These are phyloP conservation scores for Neonothopanus nambi DNA, from an alignment of 1,284 basidiomycete species.

Conservation along the genomic window DNA sequence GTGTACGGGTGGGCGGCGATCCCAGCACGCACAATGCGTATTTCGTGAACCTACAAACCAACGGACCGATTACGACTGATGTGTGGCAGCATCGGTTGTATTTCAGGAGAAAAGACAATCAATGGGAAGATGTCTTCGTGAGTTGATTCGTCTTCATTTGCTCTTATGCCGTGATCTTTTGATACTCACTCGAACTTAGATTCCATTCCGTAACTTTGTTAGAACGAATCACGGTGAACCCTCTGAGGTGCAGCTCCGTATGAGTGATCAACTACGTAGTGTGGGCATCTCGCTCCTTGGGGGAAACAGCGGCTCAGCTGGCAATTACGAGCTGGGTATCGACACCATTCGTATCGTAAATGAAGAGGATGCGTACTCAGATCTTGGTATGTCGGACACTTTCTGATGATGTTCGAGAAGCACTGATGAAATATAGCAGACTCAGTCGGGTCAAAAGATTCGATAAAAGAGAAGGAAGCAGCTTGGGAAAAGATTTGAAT, in stretches of 20 bases:
- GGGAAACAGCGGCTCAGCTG: slow-evolving; percentile 69
- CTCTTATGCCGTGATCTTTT: slow-evolving; percentile 4
- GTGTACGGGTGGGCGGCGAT: slow-evolving; percentile 72
- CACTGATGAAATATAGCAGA: slow-evolving; percentile 45
- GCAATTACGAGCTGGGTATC: slow-evolving; percentile 75
- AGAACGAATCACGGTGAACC: slow-evolving; percentile 83
- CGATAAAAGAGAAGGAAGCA: slow-evolving; percentile 7
- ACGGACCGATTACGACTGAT: slow-evolving; percentile 75
- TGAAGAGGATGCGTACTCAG: slow-evolving; percentile 40
- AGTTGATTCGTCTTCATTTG: slow-evolving; percentile 28
- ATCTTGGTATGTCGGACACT: slow-evolving; percentile 3
- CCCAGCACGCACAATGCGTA: slow-evolving; percentile 73
- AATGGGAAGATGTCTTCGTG: slow-evolving; percentile 87
- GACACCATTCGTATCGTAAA: slow-evolving; percentile 69
- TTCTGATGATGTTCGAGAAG: neutral
- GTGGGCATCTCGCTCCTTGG: slow-evolving; percentile 85
- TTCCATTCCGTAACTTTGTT: slow-evolving; percentile 81
- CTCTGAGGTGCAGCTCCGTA: slow-evolving; percentile 64
- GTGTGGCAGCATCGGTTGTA: slow-evolving; percentile 89
- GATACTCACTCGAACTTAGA: slow-evolving; percentile 41
- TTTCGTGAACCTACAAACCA: slow-evolving; percentile 88
- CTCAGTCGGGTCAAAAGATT: slow-evolving; percentile 32
- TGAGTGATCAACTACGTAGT: slow-evolving; percentile 78
- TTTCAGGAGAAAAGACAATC: slow-evolving; percentile 67
- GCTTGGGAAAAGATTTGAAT: slow-evolving; percentile 13